These are phyloP conservation scores for Phytopythium montanum DNA, from an alignment of 352 stramenopile species.

Conservation along the genomic window DNA sequence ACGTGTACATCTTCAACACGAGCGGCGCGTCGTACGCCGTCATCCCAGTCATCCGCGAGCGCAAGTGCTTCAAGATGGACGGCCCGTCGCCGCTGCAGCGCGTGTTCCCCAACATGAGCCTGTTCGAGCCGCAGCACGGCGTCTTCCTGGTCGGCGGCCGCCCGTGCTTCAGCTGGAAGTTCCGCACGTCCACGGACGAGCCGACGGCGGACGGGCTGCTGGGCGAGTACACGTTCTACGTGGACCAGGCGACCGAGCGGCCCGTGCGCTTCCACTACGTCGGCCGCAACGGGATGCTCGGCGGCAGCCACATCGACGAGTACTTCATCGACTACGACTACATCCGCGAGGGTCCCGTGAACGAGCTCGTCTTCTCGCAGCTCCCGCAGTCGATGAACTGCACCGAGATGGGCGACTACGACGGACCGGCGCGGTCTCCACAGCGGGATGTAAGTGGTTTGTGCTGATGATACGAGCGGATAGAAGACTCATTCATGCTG, in stretches of 20 bases:
- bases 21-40: slow-evolving; percentile 78
- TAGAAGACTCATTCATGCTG: slow-evolving; percentile 10
- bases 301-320: slow-evolving; percentile 88
- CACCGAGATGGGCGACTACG: slow-evolving; percentile 47
- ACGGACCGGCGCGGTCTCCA: slow-evolving; percentile 48
- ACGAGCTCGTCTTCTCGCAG: slow-evolving; percentile 63
- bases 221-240: slow-evolving; percentile 86
- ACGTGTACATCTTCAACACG: slow-evolving; percentile 87
- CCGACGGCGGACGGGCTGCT: slow-evolving; percentile 60
- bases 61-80: slow-evolving; percentile 72
- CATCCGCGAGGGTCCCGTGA: slow-evolving; percentile 63
- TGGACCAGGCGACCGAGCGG: slow-evolving; percentile 67
- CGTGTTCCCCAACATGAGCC: slow-evolving; percentile 80
- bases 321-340: slow-evolving; percentile 90
- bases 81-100: slow-evolving; percentile 57
- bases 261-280: slow-evolving; percentile 87
- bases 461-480: slow-evolving; percentile 2
- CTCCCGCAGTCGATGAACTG: slow-evolving; percentile 82
- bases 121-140: slow-evolving; percentile 84
- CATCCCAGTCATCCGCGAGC: slow-evolving; percentile 69
- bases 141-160: slow-evolving; percentile 67
- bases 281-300: slow-evolving; percentile 81
- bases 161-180: slow-evolving; percentile 83
- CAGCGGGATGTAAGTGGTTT: slow-evolving; percentile 53
- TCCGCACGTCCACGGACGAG: slow-evolving; percentile 47